Evolutionary conservation across 495 filamentous ascomycete genomes (phyloP), one percentile per base, ranked within the genome.

Genomic region (Rhypophila decipiens): DNA sequence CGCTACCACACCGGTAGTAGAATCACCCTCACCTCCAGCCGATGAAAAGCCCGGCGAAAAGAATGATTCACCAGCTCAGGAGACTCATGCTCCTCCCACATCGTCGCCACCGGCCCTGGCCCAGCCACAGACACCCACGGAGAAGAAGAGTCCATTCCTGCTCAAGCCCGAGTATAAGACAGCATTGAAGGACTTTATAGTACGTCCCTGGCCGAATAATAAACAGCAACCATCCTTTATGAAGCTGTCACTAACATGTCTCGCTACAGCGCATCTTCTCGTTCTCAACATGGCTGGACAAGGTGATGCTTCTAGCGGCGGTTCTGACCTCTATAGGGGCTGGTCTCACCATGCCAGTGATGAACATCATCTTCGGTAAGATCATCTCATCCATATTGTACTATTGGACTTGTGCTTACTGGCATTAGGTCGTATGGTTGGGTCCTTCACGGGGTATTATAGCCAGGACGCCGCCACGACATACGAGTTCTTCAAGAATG

Each of bases 361-460:
- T 75, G 72, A 73, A 70, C 20, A 63, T 75, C 9, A 57, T 75
- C 9, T 73, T 71, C 51, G 72, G 71, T 75, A 59, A 15, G 62
- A 9, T 24, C 2, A 24, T 45, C 18, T 24, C 20, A 42, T 12
- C 1, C 37, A 8, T 35, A 18, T 24, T 5, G 13, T 8, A 1
- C 11, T 8, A 5, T 44, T 24, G 15, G 20, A 33, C 18, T 11
- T 18, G 15, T 31, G 22, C 40, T 63, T 11, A 63, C 46, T 42
- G 5, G 21, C 2, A 13, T 13, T 38, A 75, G 71, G 72, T 5
- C 66, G 65, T 37, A 62, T 75, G 39, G 61, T 75, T 11, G 67
- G 68, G 1, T 55, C 57, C 1, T 59, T 63, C 44, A 63, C 59
- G 2, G 59, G 53, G 10, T 63, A 56, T 31, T 60, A 57, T 29